phyloP scores from a whole-genome alignment of 768 basidiomycete species.

The Mycena belliarum region DNA sequence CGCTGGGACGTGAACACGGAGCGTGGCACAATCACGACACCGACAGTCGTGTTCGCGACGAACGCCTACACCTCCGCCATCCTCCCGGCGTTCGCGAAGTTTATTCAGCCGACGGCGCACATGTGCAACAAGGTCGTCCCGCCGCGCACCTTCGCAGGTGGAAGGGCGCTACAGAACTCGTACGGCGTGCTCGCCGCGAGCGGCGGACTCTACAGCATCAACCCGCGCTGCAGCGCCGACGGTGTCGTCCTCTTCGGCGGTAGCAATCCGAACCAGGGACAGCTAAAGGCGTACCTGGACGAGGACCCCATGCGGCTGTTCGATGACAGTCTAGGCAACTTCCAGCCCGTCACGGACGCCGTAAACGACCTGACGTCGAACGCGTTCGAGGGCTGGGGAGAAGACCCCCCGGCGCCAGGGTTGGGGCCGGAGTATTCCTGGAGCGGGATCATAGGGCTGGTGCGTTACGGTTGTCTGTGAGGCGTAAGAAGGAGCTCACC shows the following conservation, averaged over 20 bases:
- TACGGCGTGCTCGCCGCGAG: slow-evolving; percentile 19
- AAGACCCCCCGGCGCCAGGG: slow-evolving; percentile 11
- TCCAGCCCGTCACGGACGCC: slow-evolving; percentile 21
- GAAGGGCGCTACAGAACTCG: slow-evolving; percentile 21
- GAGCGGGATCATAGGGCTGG: slow-evolving; percentile 24
- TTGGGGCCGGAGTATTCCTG: slow-evolving; percentile 21
- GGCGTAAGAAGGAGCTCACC: not conserved
- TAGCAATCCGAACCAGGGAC: slow-evolving; percentile 14
- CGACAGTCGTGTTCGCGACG: slow-evolving; percentile 53
- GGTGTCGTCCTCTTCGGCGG: slow-evolving; percentile 24
- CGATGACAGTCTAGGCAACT: slow-evolving; percentile 22
- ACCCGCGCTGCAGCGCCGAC: slow-evolving; percentile 19
- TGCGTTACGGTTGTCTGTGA: slow-evolving; percentile 1
- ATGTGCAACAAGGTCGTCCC: slow-evolving; percentile 25
- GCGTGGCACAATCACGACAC: slow-evolving; percentile 40
- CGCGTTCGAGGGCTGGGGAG: slow-evolving; percentile 22
- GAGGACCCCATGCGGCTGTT: slow-evolving; percentile 13
- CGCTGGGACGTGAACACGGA: slow-evolving; percentile 44
- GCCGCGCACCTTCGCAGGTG: slow-evolving; percentile 18
- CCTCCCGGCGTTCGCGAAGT: slow-evolving; percentile 40
- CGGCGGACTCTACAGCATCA: slow-evolving; percentile 19
- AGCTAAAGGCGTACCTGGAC: slow-evolving; percentile 18
- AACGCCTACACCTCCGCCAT: slow-evolving; percentile 54
- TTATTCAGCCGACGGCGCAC: slow-evolving; percentile 26
- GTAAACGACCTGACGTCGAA: slow-evolving; percentile 14